Conservation (phyloP, 148 eudicot genomes). For the Vaccinium vitisidaea region DNA sequence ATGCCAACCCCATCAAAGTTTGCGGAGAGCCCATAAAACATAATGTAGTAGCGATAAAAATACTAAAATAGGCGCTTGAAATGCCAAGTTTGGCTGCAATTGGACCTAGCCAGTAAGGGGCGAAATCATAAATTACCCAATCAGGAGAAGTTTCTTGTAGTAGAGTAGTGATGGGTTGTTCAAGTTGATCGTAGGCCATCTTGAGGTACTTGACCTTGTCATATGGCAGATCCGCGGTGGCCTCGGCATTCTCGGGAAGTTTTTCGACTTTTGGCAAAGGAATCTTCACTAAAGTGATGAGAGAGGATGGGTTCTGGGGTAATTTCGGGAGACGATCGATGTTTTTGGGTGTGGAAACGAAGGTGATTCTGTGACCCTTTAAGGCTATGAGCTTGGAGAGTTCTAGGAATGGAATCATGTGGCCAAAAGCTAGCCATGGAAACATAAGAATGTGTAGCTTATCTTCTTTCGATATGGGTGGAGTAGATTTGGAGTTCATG, state of each 20-base stretch:
- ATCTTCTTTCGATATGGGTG: neutral
- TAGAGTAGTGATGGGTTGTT: neutral
- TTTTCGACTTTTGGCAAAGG: no score
- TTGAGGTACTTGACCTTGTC: slow-evolving; percentile 25
- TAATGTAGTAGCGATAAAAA: neutral
- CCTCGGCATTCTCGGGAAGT: slow-evolving; percentile 27
- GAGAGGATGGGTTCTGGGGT: no score
- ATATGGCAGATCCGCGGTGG: slow-evolving; percentile 26
- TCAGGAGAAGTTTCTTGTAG: neutral
- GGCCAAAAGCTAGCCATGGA: slow-evolving; percentile 37
- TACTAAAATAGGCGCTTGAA: slow-evolving; percentile 11
- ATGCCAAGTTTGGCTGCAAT: neutral
- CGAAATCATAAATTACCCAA: neutral
- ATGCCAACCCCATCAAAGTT: neutral
- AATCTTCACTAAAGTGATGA: no score
- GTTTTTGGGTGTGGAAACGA: slow-evolving; percentile 37
- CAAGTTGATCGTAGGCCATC: slow-evolving; percentile 17
- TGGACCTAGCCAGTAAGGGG: neutral
- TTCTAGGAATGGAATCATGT: slow-evolving; percentile 28
- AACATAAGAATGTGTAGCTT: slow-evolving; percentile 24
- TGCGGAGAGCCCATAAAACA: neutral
- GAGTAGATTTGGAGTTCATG: neutral
- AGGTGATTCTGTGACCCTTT: slow-evolving; percentile 29
- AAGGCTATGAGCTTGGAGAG: slow-evolving; percentile 29
- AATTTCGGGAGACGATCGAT: slow-evolving; percentile 15